These are phyloP conservation scores for Pseudomicrostroma phylloplanum DNA, from an alignment of 1,284 basidiomycete species.

Conservation along the genomic window DNA sequence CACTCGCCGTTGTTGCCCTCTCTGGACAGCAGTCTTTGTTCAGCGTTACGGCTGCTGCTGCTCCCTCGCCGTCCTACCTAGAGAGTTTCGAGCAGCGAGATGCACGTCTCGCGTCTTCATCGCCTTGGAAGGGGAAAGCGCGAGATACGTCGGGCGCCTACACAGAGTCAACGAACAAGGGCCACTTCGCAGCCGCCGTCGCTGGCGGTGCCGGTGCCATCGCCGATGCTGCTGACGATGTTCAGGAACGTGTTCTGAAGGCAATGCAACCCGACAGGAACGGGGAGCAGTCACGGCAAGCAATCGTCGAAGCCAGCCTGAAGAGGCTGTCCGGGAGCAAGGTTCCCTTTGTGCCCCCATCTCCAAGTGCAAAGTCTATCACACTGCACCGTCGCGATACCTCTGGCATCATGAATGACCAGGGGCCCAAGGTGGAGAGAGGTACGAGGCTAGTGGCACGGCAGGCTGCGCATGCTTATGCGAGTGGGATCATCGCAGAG, in stretches of 20 bases:
- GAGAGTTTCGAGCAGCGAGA: no score
- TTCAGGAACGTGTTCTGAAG: background rate
- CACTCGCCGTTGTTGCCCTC: no score
- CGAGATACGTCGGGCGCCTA: background rate
- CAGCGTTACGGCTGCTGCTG: no score
- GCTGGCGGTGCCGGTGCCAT: background rate
- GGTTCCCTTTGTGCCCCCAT: background rate
- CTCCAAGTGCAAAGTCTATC: background rate
- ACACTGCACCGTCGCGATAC: no score
- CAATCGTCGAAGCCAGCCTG: conserved; percentile 3
- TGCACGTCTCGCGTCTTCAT: background rate
- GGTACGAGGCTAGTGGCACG: background rate
- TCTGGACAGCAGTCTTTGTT: no score
- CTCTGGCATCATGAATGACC: background rate
- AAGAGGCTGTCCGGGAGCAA: background rate
- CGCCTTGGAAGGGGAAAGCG: background rate
- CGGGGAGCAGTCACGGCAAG: background rate
- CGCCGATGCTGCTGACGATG: background rate
- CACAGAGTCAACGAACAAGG: background rate
- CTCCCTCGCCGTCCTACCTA: no score
- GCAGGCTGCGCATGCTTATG: conserved; percentile 2
- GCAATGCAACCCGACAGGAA: background rate
- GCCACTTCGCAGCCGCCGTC: background rate
- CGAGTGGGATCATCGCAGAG: conserved; percentile 8
- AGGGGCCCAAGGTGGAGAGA: background rate